phyloP scores from a whole-genome alignment of 23 red algal species.

The Gracilaria domingensis region DNA sequence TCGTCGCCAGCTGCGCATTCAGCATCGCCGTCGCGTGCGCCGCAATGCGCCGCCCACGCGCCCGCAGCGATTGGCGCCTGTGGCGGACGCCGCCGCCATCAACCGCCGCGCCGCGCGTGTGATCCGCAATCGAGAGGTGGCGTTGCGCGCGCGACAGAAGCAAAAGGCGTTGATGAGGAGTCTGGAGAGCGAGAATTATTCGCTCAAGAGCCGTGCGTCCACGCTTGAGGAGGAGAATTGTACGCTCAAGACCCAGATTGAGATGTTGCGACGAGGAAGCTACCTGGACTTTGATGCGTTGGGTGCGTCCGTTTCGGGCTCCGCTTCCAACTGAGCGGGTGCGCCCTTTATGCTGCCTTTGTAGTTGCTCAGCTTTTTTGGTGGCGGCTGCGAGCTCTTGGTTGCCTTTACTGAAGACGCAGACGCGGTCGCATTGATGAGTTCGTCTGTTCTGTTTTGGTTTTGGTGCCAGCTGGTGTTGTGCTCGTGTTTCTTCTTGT shows the following conservation, averaged over 20 bases:
- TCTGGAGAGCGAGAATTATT: constrained; percentile 64
- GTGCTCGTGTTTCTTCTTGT: too few species aligned
- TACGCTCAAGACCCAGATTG: constrained; percentile 51
- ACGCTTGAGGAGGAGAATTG: constrained; percentile 59
- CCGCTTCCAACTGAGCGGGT: not conserved
- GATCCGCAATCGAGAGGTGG: constrained; percentile 89
- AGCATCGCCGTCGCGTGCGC: constrained; percentile 12
- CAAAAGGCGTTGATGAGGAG: constrained; percentile 56
- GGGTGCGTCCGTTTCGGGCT: not conserved
- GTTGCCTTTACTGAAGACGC: too few species aligned
- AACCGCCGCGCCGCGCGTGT: constrained; percentile 55
- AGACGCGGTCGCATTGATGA: too few species aligned
- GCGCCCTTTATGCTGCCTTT: too few species aligned
- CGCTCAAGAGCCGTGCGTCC: constrained; percentile 24
- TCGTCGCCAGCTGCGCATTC: constrained; percentile 13
- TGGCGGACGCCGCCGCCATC: not conserved
- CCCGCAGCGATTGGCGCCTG: not conserved
- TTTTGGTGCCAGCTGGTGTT: too few species aligned
- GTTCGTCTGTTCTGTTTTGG: too few species aligned
- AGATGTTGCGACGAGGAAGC: constrained; percentile 12
- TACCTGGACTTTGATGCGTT: constrained; percentile 2
- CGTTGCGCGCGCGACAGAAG: constrained; percentile 63
- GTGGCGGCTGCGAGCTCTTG: too few species aligned
- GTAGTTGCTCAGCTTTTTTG: too few species aligned
- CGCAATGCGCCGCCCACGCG: constrained; percentile 1